Evolutionary conservation across 805 yeast genomes (phyloP).

Genomic region (Brettanomyces bruxellensis): DNA sequence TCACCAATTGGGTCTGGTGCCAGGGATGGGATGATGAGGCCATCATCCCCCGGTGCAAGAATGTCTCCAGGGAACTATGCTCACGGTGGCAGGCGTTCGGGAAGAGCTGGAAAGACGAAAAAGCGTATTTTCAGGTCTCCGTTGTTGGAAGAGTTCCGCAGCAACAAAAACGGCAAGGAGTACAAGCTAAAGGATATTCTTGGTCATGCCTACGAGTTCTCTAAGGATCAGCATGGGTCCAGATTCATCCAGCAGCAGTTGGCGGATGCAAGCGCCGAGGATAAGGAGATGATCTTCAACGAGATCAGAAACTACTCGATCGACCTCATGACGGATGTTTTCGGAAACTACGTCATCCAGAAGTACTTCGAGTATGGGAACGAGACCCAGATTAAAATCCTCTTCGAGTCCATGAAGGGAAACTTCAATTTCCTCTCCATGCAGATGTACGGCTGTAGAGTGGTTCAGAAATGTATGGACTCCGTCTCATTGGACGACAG

Average conservation of each 20-base stretch:
- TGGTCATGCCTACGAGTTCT: slow-evolving; percentile 84
- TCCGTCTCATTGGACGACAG: slow-evolving; percentile 57
- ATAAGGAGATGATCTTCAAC: slow-evolving; percentile 69
- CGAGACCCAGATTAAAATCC: slow-evolving; percentile 53
- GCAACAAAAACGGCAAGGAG: slow-evolving; percentile 47
- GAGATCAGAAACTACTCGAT: slow-evolving; percentile 70
- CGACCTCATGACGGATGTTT: slow-evolving; percentile 89
- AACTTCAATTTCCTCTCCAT: slow-evolving; percentile 67
- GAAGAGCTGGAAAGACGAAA: slow-evolving; percentile 9
- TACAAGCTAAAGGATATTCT: slow-evolving; percentile 64
- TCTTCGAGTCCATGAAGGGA: slow-evolving; percentile 66
- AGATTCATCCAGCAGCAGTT: slow-evolving; percentile 90
- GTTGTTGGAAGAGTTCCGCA: slow-evolving; percentile 75
- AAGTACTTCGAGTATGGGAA: slow-evolving; percentile 84
- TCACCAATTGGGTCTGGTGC: not conserved
- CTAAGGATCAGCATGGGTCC: slow-evolving; percentile 96
- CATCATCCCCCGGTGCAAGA: slow-evolving; percentile 1
- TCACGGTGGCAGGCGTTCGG: not conserved
- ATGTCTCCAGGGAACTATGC: not conserved
- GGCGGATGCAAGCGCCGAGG: slow-evolving; percentile 54
- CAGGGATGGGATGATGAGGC: not conserved
- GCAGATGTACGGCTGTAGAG: slow-evolving; percentile 98
- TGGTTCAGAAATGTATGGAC: slow-evolving; percentile 89
- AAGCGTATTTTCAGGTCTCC: slow-evolving; percentile 64
- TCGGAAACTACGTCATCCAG: slow-evolving; percentile 96